phyloP scores from a whole-genome alignment of 306 rosid species.

The Clitoria ternatea region DNA sequence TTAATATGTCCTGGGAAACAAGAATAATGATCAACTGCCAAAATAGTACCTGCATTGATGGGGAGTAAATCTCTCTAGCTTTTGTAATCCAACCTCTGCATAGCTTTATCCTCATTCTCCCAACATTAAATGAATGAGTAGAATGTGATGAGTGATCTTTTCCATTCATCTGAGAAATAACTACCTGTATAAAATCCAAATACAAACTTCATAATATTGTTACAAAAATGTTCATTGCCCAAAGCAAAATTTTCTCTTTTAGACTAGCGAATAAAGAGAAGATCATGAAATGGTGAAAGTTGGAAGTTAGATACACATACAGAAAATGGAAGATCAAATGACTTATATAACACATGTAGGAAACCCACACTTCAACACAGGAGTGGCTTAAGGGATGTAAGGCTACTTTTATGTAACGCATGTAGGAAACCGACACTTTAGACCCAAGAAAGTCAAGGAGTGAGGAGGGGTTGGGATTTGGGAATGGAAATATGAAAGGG shows the following conservation, averaged over 20 bases:
- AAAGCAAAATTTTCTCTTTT: background rate
- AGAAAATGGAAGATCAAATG: background rate
- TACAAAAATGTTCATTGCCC: background rate
- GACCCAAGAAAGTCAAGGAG: background rate
- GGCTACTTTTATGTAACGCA: background rate
- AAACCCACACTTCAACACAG: background rate
- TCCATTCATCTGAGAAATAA: constrained; percentile 85
- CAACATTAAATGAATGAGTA: constrained; percentile 81
- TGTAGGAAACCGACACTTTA: too few species aligned
- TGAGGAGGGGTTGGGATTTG: background rate
- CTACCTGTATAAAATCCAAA: constrained; percentile 50
- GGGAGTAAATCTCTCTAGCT: constrained; percentile 89
- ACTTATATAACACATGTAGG: background rate
- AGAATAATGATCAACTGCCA: background rate
- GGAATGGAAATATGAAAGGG: background rate
- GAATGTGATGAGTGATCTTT: constrained; percentile 80
- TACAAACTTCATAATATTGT: background rate
- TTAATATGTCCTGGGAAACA: background rate
- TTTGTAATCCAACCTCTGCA: constrained; percentile 97
- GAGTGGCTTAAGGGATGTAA: background rate
- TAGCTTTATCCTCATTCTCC: constrained; percentile 92
- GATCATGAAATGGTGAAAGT: background rate
- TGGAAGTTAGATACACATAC: background rate
- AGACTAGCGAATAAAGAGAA: background rate
- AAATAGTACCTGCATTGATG: constrained; percentile 79